Evolutionary conservation across 2,329 filamentous ascomycete genomes (phyloP).

Genomic region (Penicillium rolfsii): DNA sequence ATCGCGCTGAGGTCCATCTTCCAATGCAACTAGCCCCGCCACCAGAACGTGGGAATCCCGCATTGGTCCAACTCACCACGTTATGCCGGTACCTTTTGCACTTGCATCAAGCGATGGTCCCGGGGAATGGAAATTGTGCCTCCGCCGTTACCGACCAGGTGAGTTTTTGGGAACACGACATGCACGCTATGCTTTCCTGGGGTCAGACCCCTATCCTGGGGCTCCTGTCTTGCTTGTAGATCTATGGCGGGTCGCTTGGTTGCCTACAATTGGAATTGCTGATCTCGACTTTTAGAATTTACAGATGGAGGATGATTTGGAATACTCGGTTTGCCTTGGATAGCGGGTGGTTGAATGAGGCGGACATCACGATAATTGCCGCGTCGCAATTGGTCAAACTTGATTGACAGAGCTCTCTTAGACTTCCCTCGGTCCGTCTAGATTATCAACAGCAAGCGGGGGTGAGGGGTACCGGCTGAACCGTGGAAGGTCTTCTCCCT

Average conservation of each 20-base stretch:
- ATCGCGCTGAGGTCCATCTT: not conserved
- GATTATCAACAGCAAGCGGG: not conserved
- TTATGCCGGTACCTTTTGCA: slow-evolving; percentile 4
- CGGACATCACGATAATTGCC: not conserved
- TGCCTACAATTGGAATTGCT: not conserved
- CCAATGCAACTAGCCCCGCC: slow-evolving; percentile 10
- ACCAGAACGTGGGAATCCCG: slow-evolving; percentile 11
- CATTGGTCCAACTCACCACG: slow-evolving; percentile 1
- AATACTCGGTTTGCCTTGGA: not conserved
- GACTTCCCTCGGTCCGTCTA: slow-evolving; percentile 5
- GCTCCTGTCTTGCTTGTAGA: not conserved
- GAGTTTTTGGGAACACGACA: not conserved
- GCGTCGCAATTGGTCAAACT: not conserved
- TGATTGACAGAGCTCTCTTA: not conserved
- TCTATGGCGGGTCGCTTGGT: not conserved
- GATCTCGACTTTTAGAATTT: not conserved
- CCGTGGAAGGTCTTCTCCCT: not conserved
- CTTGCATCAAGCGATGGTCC: not conserved
- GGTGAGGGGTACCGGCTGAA: not conserved
- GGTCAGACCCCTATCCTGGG: not conserved
- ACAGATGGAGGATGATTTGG: not conserved
- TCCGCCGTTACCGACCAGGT: not conserved
- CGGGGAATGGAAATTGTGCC: not conserved
- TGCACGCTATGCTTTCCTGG: not conserved
- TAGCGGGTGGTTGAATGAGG: not conserved